Base-by-base conservation (phyloP, 768 basidiomycete genomes). In the Trametes elegans region DNA sequence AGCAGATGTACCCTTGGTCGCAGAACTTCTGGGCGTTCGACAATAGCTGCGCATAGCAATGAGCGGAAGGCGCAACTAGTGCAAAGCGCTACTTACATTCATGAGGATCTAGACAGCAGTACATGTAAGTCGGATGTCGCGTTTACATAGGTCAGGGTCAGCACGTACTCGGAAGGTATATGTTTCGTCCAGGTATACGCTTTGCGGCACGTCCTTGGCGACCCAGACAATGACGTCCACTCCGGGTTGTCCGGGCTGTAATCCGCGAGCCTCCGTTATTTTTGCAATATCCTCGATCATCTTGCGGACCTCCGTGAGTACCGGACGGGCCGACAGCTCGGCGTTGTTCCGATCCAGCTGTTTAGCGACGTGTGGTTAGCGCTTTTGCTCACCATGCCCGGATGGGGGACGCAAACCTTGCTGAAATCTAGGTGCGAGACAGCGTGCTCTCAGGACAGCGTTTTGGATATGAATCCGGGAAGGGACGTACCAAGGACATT, bases 11-110 rank as follows among this genome's bases (percentile, higher is more conserved):
- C 16, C 66, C 66, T 18, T 61, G 46, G 27, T 68, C 64, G 43
- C 63, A 64, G 53, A 68, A 68, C 40, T 68, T 68, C 56, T 66
- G 64, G 0, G 66, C 66, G 39, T 68, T 68, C 1, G 64, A 68
- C 2, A 68, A 58, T 1, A 68, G 59, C 66, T 68, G 26, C 1
- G 26, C 18, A 26, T 43, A 1, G 7, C 23, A 43, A 16, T 27
- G 24, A 19, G 9, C 11, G n/a, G 3, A 4, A 14, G 21, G 11
- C 16, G 13, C 6, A 4, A 10, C 35, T 18, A 1, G 7, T 18
- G 3, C 29, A 2, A 24, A 13, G n/a, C 9, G 9, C 2, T 6
- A 45, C 65, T 49, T 35, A 68, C 67, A 21, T 68, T 68, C 67
- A 65, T 68, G 24, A 68, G 62, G 3, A 68, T 56, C 62, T 63